phyloP scores from a whole-genome alignment of 208 protist genomes.

The Histomonas meleagridis region DNA sequence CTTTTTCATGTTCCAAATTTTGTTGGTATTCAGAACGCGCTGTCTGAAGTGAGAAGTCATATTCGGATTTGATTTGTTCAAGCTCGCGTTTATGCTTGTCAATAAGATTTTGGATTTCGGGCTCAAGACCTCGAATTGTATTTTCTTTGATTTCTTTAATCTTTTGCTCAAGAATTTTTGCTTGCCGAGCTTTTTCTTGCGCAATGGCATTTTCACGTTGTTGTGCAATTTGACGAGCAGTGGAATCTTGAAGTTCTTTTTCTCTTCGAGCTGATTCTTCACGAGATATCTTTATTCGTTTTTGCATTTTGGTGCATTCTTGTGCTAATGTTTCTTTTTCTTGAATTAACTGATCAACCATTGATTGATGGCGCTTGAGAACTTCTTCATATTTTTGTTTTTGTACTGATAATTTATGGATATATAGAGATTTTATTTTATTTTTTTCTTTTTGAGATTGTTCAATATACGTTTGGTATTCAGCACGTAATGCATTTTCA shows the following conservation, averaged over 20 bases:
- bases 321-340: background rate
- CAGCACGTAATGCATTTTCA: background rate
- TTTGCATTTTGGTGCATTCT: background rate
- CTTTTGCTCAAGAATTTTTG: background rate
- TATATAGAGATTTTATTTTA: conserved; percentile 16
- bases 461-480: background rate
- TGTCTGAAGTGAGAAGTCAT: background rate
- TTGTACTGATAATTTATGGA: background rate
- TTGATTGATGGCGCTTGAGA: background rate
- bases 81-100: background rate
- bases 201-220: conserved; percentile 22
- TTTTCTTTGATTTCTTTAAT: conserved; percentile 30
- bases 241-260: background rate
- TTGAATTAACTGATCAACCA: background rate
- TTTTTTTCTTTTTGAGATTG: background rate
- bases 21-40: background rate
- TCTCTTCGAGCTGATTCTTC: background rate
- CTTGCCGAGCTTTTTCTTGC: conserved; percentile 22
- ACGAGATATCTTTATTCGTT: background rate
- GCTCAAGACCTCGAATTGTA: background rate
- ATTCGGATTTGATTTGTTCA: background rate
- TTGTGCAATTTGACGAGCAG: conserved; percentile 13
- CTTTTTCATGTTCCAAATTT: background rate
- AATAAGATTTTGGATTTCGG: background rate
- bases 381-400: conserved; percentile 14